phyloP scores from a whole-genome alignment of 2,329 filamentous ascomycete genomes.

The Alternaria sp. region DNA sequence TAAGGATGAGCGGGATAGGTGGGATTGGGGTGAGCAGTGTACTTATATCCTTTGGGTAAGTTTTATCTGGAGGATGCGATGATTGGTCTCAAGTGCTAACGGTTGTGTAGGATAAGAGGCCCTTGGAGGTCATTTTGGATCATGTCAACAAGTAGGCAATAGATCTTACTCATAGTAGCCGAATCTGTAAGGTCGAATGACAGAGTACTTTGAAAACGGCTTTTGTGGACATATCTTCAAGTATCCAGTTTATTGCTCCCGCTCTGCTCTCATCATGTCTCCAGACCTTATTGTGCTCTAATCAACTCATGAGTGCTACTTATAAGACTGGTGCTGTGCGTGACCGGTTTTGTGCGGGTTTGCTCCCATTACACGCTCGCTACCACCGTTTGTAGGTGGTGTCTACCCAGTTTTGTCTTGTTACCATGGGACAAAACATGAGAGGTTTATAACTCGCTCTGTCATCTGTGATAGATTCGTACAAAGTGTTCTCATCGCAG shows the following conservation, averaged over 20 bases:
- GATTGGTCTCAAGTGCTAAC: not conserved
- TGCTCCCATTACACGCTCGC: not conserved
- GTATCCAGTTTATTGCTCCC: not conserved
- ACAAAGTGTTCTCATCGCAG: not conserved
- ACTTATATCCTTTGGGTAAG: conserved; percentile 33
- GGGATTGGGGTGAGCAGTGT: conserved; percentile 33
- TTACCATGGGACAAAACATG: too few species aligned
- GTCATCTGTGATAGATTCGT: not conserved
- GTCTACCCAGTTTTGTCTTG: not conserved
- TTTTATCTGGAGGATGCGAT: not conserved
- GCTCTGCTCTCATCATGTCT: not conserved
- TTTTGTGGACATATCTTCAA: not conserved
- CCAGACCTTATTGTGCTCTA: not conserved
- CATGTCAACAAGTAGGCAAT: not conserved
- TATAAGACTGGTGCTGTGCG: not conserved
- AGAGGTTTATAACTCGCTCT: not conserved
- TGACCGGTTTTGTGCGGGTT: not conserved
- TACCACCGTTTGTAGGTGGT: not conserved
- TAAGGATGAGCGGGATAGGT: conserved; percentile 13
- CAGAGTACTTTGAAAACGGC: not conserved
- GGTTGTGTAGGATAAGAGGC: not conserved
- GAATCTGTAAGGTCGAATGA: not conserved
- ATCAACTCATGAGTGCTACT: not conserved
- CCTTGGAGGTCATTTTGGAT: not conserved
- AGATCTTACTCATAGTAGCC: not conserved